Evolutionary conservation across 768 basidiomycete genomes (phyloP), one percentile per base, ranked within the genome.

Genomic region (Polyporus arcularius): DNA sequence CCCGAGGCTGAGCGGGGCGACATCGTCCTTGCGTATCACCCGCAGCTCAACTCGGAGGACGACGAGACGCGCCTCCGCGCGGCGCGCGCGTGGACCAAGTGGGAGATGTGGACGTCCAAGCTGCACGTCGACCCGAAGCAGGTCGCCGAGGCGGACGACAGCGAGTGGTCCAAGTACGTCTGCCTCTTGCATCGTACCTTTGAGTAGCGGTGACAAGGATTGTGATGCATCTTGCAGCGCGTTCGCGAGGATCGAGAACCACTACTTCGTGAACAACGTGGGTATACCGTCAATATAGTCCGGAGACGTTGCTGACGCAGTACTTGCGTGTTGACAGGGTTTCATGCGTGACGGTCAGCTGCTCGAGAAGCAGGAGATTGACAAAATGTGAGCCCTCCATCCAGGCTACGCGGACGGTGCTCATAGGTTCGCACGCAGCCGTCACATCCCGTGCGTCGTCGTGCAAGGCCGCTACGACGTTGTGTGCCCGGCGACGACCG

Each of bases 41-140:
- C 82, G 4, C 89, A 87, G 55, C 82, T 96, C 48, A 87, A 86
- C 68, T 86, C 90, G 6, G 75, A 77, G 1, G 89, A 96, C 68
- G 85, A 90, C 35, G 76, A 82, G 65, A 83, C 78, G 4, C 80
- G 89, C 38, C 66, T 89, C 35, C 76, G 59, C 7, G 94, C 93
- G 11, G 93, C 93, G 4, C 90, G 83, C 67, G 91, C 92, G 3
- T 96, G 94, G 93, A 78, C 88, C 18, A 90, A 88, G 71, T 96
- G 92, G 91, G 94, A 96, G 92, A 94, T 96, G 92, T 77, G 80
- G 40, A 96, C 94, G 4, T 89, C 87, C 3, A 87, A 84, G 68
- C 76, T 96, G 31, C 78, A 79, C 55, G 82, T 92, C 16, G 89
- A 91, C 66, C 85, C 85, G 4, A 82, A 76, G 3, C 82, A 87